These are phyloP conservation scores for Lachancea nothofagi DNA, from an alignment of 805 yeast species.

Conservation along the genomic window DNA sequence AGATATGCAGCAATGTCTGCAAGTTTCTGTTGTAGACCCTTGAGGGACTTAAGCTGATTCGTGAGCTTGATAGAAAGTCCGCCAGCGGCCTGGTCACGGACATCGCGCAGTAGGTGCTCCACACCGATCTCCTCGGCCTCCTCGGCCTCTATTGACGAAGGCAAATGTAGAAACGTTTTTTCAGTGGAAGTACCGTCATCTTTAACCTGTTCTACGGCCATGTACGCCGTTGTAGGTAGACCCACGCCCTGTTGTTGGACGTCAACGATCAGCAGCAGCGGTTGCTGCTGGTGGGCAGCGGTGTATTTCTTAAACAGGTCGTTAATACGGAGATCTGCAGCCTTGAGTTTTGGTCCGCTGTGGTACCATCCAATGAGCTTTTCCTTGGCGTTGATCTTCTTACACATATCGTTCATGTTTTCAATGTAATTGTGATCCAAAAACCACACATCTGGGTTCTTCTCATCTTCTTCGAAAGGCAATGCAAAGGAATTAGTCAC, in stretches of 20 bases:
- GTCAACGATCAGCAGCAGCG: conserved; percentile 84
- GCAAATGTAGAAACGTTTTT: conserved; percentile 87
- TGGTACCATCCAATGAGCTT: conserved; percentile 98
- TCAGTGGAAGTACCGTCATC: conserved; percentile 93
- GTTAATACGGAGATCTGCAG: conserved; percentile 86
- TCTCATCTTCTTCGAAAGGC: conserved; percentile 96
- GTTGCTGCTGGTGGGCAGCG: conserved; percentile 45
- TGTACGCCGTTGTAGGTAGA: conserved; percentile 92
- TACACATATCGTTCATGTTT: conserved; percentile 96
- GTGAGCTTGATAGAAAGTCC: conserved; percentile 81
- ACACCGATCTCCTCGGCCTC: conserved; percentile 99
- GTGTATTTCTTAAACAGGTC: conserved; percentile 79
- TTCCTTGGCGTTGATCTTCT: conserved; percentile 95
- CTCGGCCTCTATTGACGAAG: conserved; percentile 90
- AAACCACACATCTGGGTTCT: conserved; percentile 90
- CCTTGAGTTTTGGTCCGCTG: conserved; percentile 87
- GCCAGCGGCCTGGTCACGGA: conserved; percentile 95
- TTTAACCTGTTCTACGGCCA: conserved; percentile 90
- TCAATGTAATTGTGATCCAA: conserved; percentile 94
- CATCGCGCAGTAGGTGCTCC: conserved; percentile 89
- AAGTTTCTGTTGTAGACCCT: conserved; percentile 77
- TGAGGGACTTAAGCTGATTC: conserved; percentile 79
- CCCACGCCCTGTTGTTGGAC: conserved; percentile 79
- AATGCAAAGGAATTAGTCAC: conserved; percentile 93
- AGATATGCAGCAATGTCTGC: conserved; percentile 73